phyloP scores from a whole-genome alignment of 2,329 filamentous ascomycete species.

The Volutella citrinella region DNA sequence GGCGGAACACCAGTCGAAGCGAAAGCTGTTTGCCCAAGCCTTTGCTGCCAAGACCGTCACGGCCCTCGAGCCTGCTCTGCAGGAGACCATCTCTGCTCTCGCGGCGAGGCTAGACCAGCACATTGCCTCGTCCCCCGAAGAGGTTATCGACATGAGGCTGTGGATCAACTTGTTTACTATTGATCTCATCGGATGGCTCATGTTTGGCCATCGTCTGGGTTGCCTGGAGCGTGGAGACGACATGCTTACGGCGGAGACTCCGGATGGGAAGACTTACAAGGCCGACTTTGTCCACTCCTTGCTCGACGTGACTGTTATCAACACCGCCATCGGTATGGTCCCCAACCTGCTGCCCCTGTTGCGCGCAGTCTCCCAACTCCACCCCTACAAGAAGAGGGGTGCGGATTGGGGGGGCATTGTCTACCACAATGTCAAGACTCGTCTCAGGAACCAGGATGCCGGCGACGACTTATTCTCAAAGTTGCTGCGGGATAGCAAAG shows the following conservation, averaged over 20 bases:
- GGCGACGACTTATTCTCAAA: neutral
- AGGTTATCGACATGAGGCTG: slow-evolving; percentile 1
- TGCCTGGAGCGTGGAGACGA: slow-evolving; percentile 9
- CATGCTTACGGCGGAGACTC: slow-evolving; percentile 3
- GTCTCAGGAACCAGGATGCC: neutral
- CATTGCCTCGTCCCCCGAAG: neutral
- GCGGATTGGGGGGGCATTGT: slow-evolving; percentile 7
- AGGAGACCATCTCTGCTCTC: neutral
- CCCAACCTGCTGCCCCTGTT: neutral
- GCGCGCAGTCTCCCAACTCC: neutral
- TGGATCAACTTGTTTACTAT: slow-evolving; percentile 10
- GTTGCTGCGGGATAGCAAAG: neutral
- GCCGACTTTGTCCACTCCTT: slow-evolving; percentile 5
- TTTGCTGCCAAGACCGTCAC: slow-evolving; percentile 5
- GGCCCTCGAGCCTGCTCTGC: slow-evolving; percentile 3
- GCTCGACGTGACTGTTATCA: slow-evolving; percentile 1
- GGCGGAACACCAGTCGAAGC: slow-evolving; percentile 7
- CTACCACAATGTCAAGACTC: slow-evolving; percentile 1
- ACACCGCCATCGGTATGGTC: neutral
- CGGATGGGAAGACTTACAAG: slow-evolving; percentile 2
- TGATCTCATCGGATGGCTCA: slow-evolving; percentile 3
- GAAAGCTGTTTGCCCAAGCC: slow-evolving; percentile 7
- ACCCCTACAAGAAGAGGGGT: slow-evolving; percentile 5
- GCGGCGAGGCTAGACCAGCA: neutral
- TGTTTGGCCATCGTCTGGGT: slow-evolving; percentile 1